Percentiles rank a stretch among this genome's conserved stretches.
Evolutionary conservation across 2,329 filamentous ascomycete genomes (phyloP).

Genomic region (Aspergillus tamarii): DNA sequence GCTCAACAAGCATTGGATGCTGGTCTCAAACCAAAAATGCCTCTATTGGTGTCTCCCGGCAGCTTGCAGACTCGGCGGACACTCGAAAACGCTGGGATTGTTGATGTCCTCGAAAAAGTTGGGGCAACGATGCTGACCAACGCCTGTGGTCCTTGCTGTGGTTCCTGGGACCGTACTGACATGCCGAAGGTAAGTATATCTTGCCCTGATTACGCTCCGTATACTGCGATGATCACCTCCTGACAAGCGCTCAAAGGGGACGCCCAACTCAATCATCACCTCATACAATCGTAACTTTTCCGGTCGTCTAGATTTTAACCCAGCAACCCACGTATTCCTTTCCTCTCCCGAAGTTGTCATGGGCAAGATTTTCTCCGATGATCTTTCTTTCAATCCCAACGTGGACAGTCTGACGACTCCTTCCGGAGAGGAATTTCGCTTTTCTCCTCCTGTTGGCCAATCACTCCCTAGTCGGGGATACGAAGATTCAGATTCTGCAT

Average conservation of each 20-base stretch:
- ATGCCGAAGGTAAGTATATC: conserved; percentile 48
- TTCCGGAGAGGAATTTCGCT: no score
- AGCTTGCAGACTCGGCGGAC: conserved; percentile 96
- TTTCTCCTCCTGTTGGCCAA: no score
- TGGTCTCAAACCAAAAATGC: conserved; percentile 87
- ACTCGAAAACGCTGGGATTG: conserved; percentile 85
- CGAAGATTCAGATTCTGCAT: no score
- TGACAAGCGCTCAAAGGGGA: conserved; percentile 66
- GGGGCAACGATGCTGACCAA: conserved; percentile 94
- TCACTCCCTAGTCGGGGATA: no score
- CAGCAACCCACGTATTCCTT: no score
- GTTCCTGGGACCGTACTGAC: conserved; percentile 91
- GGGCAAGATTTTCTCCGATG: no score
- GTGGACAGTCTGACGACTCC: no score
- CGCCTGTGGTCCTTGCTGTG: conserved; percentile 89
- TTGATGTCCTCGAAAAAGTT: conserved; percentile 93
- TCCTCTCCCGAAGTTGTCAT: no score
- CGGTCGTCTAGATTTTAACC: conserved; percentile 94
- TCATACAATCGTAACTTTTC: conserved; percentile 99
- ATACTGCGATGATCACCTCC: background rate
- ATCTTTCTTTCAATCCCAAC: no score
- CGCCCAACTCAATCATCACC: conserved; percentile 93
- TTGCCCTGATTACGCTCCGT: no score
- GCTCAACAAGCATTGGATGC: conserved; percentile 88
- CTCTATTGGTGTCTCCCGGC: conserved; percentile 94